Percentiles rank a stretch among this genome's conserved stretches.
Conservation (phyloP, 140 eudicot genomes). For the Senecio squalidus region DNA sequence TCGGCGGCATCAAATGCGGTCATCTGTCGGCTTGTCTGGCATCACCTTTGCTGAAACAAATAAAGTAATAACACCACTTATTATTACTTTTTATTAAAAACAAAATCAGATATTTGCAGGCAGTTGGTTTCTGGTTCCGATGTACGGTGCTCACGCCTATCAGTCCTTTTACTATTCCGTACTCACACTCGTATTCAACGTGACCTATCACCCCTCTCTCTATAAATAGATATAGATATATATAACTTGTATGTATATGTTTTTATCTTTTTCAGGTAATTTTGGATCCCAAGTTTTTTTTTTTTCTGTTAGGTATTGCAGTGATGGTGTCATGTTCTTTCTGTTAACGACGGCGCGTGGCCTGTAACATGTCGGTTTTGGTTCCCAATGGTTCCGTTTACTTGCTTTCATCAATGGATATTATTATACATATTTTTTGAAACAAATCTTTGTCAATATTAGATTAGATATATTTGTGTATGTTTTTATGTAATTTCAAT, state of each 20-base stretch:
- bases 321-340: conserved; percentile 11
- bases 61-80: not conserved
- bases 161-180: conserved; percentile 18
- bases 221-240: not conserved
- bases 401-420: not conserved
- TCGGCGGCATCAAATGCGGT: too few relatives aligned
- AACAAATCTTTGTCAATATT: not conserved
- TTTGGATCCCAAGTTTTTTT: not conserved
- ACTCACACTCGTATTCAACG: conserved; percentile 23
- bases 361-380: conserved; percentile 15
- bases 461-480: too few relatives aligned
- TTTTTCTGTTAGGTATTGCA: conserved; percentile 20
- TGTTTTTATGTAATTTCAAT: too few relatives aligned
- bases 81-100: not conserved
- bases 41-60: too few relatives aligned
- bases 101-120: conserved; percentile 2
- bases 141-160: conserved; percentile 36
- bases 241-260: not conserved
- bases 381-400: not conserved
- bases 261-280: not conserved
- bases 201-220: not conserved
- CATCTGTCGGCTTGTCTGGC: too few relatives aligned
- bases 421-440: not conserved
- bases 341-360: conserved; percentile 33
- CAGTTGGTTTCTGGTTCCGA: conserved; percentile 4